Conservation (phyloP, 805 yeast genomes). For the Scheffersomyces stipitis region DNA sequence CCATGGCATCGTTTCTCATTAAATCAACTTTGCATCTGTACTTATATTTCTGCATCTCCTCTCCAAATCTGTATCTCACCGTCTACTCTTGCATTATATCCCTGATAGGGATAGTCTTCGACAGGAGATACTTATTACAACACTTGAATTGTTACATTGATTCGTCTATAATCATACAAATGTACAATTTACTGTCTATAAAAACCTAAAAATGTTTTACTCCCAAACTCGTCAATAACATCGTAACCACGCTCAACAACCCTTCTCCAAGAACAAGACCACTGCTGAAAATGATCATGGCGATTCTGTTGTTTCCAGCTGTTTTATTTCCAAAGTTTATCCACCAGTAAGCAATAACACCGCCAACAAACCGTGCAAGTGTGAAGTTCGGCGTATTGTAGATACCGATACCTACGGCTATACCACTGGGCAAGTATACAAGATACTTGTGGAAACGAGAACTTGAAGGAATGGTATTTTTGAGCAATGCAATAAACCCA, state of each 20-base stretch:
- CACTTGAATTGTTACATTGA: not conserved
- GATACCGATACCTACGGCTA: conserved; percentile 96
- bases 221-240: conserved; percentile 70
- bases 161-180: no score
- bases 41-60: no score
- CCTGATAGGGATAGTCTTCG: no score
- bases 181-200: no score
- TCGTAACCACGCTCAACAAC: conserved; percentile 74
- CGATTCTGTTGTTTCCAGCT: conserved; percentile 49
- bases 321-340: conserved; percentile 23
- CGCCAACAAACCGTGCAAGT: conserved; percentile 89
- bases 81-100: no score
- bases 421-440: conserved; percentile 82
- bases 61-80: no score
- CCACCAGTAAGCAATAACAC: conserved; percentile 65
- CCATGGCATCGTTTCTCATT: no score
- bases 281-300: conserved; percentile 83
- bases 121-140: no score
- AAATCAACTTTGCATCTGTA: no score
- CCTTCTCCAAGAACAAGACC: conserved; percentile 96
- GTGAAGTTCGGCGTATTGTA: conserved; percentile 94
- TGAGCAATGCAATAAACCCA: conserved; percentile 64
- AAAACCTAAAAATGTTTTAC: conserved; percentile 24
- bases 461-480: conserved; percentile 51
- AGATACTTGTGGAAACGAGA: conserved; percentile 40